Conservation (phyloP, 2,329 filamentous ascomycete species). For the Cytospora chrysosperma region DNA sequence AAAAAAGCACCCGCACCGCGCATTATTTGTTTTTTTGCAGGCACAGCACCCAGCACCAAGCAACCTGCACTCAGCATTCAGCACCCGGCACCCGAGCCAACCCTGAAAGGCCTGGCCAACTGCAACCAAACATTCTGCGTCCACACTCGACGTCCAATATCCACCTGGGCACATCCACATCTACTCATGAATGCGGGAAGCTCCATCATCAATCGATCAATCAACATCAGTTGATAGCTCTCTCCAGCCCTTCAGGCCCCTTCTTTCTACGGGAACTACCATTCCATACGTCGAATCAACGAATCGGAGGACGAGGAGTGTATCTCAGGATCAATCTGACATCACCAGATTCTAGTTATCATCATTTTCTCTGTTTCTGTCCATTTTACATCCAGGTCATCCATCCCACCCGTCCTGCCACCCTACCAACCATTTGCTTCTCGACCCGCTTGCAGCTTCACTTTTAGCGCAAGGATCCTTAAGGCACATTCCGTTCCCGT, state of each 20-base stretch:
- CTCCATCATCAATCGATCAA: background rate
- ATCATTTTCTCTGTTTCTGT: background rate
- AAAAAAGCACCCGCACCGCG: background rate
- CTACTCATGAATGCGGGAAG: background rate
- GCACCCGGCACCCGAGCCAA: background rate
- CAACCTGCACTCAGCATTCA: background rate
- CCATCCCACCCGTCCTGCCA: background rate
- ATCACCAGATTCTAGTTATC: background rate
- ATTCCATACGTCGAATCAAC: background rate
- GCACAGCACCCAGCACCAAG: background rate
- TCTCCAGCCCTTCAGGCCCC: background rate
- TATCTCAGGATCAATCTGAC: background rate
- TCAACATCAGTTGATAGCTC: background rate
- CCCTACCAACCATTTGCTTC: background rate
- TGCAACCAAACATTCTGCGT: background rate
- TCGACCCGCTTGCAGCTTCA: slow-evolving; percentile 15
- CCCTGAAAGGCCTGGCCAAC: background rate
- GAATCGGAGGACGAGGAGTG: background rate
- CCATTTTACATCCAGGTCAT: background rate
- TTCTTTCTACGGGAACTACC: background rate
- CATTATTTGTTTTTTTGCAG: background rate
- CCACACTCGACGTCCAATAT: background rate
- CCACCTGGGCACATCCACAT: background rate
- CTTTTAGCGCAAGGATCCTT: slow-evolving; percentile 17
- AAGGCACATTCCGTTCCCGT: slow-evolving; percentile 15